Evolutionary conservation across 2,329 filamentous ascomycete genomes (phyloP), one percentile per base, ranked within the genome.

Genomic region (Blastomyces silverae): DNA sequence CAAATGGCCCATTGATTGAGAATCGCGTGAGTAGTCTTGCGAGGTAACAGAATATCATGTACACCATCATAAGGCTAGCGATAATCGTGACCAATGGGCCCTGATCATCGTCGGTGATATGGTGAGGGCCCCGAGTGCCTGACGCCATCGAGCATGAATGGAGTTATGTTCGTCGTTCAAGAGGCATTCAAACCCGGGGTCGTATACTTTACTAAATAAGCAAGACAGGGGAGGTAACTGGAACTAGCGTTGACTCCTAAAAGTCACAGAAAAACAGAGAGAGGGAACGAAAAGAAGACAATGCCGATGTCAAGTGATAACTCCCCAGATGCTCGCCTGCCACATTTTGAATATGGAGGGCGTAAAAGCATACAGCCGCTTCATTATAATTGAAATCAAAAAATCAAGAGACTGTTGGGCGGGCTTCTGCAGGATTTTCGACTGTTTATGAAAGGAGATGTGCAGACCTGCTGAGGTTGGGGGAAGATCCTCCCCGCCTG

Each of bases 1-100:
- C 64, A 55, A 69, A 61, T 10, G 67, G 67, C 25, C 66, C 67
- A 44, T 69, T 69, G 46, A 69, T 66, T 11, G 67, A 67, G 37
- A 66, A 53, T 59, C 67, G 64, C 50, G 66, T 65, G 34, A 66
- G 20, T 39, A 69, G 20, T 42, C 67, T 65, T 28, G 65, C 65
- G 31, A 67, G 52, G 52, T 64, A 67, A 48, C 66, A 67, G 2
- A 69, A 56, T 52, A 69, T 63, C 58, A 63, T 67, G 48, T 69
- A 69, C 13, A 65, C 65, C 65, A 66, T 65, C 34, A 67, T 60
- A 15, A 69, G 31, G 10, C 53, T 65, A 4, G 67, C 62, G 15
- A 66, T 65, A 42, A 69, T 60, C 53, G 65, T 65, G 15, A 69
- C 67, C 61, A 61, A 64, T 5, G 67, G 66, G 10, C 66, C 66